These are phyloP conservation scores for Theobroma cacao DNA, from an alignment of 345 rosid species.

Conservation along the genomic window DNA sequence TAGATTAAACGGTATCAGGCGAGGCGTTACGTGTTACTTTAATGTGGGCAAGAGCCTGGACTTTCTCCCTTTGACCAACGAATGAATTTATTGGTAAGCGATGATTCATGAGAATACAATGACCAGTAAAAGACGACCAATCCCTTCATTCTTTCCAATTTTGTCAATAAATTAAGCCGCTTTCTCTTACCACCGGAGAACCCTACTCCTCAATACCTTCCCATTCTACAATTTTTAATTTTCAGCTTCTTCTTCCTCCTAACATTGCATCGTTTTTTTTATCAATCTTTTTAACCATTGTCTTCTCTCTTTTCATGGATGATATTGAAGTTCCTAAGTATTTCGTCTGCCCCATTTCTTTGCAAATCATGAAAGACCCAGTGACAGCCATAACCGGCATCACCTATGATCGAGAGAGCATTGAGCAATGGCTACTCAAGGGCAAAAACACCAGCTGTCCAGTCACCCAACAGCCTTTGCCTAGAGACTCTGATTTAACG, in stretches of 20 bases:
- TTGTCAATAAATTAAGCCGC: conserved; percentile 25
- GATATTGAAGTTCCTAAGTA: conserved; percentile 65
- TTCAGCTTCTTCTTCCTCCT: background rate
- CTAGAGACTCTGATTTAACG: conserved; percentile 55
- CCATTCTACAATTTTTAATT: background rate
- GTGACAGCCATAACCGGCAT: conserved; percentile 74
- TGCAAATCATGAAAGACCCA: conserved; percentile 86
- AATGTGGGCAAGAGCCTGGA: background rate
- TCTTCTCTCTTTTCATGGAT: conserved; percentile 20
- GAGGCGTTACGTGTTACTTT: background rate
- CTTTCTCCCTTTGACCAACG: conserved; percentile 4
- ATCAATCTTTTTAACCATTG: background rate
- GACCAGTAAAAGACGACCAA: conserved; percentile 24
- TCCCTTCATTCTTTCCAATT: background rate
- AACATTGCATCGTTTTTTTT: background rate
- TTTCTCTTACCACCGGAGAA: conserved; percentile 24
- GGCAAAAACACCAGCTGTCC: conserved; percentile 45
- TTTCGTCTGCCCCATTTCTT: conserved; percentile 77
- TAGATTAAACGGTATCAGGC: no score
- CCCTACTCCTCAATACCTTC: background rate
- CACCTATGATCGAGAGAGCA: conserved; percentile 80
- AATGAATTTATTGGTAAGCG: background rate
- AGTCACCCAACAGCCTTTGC: conserved; percentile 59
- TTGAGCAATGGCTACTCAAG: conserved; percentile 63
- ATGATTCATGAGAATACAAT: background rate